A percentile compares a stretch with the other conserved stretches of the same genome.
phyloP scores from a whole-genome alignment of 2,329 filamentous ascomycete genomes.

The Alternaria triticina region DNA sequence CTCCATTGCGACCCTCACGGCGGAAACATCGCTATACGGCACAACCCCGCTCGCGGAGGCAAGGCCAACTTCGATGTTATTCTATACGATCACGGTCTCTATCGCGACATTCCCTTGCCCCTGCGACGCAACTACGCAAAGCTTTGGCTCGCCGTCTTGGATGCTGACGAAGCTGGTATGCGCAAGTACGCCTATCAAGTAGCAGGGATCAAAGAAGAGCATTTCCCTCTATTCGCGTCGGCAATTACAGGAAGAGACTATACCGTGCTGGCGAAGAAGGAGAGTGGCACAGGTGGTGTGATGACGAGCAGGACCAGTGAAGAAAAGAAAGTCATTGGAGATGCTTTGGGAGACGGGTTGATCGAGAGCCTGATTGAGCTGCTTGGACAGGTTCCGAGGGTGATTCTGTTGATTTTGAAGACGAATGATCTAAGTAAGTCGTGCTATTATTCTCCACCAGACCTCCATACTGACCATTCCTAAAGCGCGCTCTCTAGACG shows the following conservation, averaged over 20 bases:
- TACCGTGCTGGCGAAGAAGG: constrained; percentile 68
- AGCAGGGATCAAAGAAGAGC: constrained; percentile 83
- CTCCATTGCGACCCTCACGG: constrained; percentile 97
- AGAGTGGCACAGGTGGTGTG: constrained; percentile 45
- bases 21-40: constrained; percentile 90
- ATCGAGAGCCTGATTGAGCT: constrained; percentile 87
- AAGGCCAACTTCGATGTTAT: constrained; percentile 89
- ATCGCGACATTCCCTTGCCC: constrained; percentile 83
- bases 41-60: constrained; percentile 66
- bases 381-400: constrained; percentile 84
- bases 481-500: constrained; percentile 81
- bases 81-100: constrained; percentile 95
- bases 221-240: constrained; percentile 93
- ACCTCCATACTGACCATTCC: constrained; percentile 13
- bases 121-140: constrained; percentile 90
- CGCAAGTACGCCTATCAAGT: constrained; percentile 87
- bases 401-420: constrained; percentile 94
- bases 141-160: constrained; percentile 95
- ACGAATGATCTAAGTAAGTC: constrained; percentile 86
- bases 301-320: constrained; percentile 66
- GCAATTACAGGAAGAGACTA: constrained; percentile 96
- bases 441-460: not conserved
- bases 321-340: constrained; percentile 87
- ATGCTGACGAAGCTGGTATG: constrained; percentile 86
- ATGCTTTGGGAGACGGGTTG: constrained; percentile 84